phyloP scores from a whole-genome alignment of 257 asterid genomes.

The Cinchona pubescens region DNA sequence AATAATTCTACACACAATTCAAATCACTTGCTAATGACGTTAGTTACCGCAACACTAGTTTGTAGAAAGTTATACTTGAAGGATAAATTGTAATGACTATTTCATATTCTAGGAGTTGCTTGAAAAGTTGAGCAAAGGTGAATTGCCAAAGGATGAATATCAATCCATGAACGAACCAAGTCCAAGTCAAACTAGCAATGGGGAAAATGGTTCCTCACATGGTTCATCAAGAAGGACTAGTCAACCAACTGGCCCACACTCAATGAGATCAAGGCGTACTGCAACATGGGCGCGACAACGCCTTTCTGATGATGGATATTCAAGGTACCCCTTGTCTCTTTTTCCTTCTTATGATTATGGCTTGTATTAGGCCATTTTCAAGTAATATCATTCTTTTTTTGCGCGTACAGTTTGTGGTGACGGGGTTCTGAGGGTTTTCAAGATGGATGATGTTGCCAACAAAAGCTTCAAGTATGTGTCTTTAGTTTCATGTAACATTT shows the following conservation, averaged over 20 bases:
- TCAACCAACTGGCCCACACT: slow-evolving; percentile 56
- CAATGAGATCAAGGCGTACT: slow-evolving; percentile 90
- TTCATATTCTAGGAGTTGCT: slow-evolving; percentile 57
- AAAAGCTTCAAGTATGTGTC: slow-evolving; percentile 90
- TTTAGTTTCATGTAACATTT: slow-evolving; percentile 16
- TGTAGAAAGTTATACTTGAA: not conserved
- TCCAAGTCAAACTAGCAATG: slow-evolving; percentile 32
- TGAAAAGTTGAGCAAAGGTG: slow-evolving; percentile 76
- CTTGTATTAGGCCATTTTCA: not conserved
- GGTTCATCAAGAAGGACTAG: slow-evolving; percentile 40
- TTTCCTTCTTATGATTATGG: not conserved
- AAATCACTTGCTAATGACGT: not conserved
- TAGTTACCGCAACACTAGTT: not conserved
- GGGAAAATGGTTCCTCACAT: slow-evolving; percentile 35
- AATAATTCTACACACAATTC: not conserved
- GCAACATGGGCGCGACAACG: slow-evolving; percentile 89
- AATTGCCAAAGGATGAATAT: slow-evolving; percentile 72
- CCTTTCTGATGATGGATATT: slow-evolving; percentile 79
- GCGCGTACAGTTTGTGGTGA: slow-evolving; percentile 78
- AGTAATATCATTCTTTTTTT: slow-evolving; percentile 8
- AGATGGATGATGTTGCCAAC: slow-evolving; percentile 85
- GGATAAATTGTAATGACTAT: not conserved
- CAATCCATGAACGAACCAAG: slow-evolving; percentile 60
- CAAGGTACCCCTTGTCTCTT: slow-evolving; percentile 47
- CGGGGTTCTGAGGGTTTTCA: slow-evolving; percentile 84